A percentile compares a stretch with the other conserved stretches of the same genome.
phyloP scores from a whole-genome alignment of 2,329 filamentous ascomycete species.

The Sarocladiaceae sp. region DNA sequence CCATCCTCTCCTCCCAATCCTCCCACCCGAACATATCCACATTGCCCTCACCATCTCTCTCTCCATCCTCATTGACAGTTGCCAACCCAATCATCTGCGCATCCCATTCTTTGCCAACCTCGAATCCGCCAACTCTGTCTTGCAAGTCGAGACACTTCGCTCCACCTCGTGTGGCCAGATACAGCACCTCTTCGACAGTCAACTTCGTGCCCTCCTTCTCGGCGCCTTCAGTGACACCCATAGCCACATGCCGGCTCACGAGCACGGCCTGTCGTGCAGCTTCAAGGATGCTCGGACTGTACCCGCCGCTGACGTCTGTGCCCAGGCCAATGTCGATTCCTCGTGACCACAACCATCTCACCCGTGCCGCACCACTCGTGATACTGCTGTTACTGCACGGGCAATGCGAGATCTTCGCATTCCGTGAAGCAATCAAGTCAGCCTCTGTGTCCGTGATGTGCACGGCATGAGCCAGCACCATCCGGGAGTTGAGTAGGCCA shows the following conservation, averaged over 20 bases:
- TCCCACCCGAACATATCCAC: slow-evolving; percentile 93
- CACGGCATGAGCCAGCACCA: slow-evolving; percentile 81
- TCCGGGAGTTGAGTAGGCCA: slow-evolving; percentile 65
- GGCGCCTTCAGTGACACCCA: slow-evolving; percentile 34
- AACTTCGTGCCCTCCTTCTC: slow-evolving; percentile 57
- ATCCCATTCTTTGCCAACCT: slow-evolving; percentile 85
- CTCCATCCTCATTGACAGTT: slow-evolving; percentile 33
- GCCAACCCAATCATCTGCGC: slow-evolving; percentile 74
- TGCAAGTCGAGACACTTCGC: slow-evolving; percentile 75
- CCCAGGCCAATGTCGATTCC: slow-evolving; percentile 81
- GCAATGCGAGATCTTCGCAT: slow-evolving; percentile 75
- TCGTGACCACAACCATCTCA: slow-evolving; percentile 68
- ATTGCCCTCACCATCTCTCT: slow-evolving; percentile 43
- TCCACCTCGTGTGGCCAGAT: slow-evolving; percentile 83
- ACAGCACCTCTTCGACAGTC: slow-evolving; percentile 80
- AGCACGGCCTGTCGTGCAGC: slow-evolving; percentile 78
- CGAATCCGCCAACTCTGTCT: slow-evolving; percentile 72
- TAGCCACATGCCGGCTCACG: slow-evolving; percentile 68
- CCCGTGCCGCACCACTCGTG: slow-evolving; percentile 71
- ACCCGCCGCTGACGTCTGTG: slow-evolving; percentile 88
- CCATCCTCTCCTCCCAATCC: slow-evolving; percentile 77
- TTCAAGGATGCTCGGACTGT: slow-evolving; percentile 75
- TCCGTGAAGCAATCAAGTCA: slow-evolving; percentile 53
- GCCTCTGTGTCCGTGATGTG: slow-evolving; percentile 69
- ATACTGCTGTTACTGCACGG: slow-evolving; percentile 82